phyloP scores from a whole-genome alignment of 2,329 filamentous ascomycete species.

The Dactylellina cionopaga region DNA sequence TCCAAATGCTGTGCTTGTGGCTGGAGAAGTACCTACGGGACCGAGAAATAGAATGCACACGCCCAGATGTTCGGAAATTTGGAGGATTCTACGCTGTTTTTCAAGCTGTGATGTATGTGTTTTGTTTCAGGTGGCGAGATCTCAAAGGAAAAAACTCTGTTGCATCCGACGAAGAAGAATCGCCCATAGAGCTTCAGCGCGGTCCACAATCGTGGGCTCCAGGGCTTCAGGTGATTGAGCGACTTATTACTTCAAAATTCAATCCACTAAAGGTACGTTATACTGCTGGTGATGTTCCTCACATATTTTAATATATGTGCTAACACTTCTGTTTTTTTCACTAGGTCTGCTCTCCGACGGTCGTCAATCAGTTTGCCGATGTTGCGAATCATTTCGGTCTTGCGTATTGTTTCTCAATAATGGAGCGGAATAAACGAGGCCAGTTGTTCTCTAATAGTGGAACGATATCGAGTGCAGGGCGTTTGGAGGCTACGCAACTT shows the following conservation, averaged over 20 bases:
- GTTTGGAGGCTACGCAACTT: slow-evolving; percentile 80
- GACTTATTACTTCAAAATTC: slow-evolving; percentile 84
- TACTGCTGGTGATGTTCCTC: neutral
- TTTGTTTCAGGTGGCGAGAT: slow-evolving; percentile 97
- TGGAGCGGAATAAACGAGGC: slow-evolving; percentile 91
- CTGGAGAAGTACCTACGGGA: slow-evolving; percentile 77
- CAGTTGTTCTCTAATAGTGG: slow-evolving; percentile 72
- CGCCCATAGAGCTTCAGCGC: slow-evolving; percentile 73
- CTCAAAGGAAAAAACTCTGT: slow-evolving; percentile 71
- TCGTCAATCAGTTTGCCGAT: slow-evolving; percentile 90
- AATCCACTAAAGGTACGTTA: slow-evolving; percentile 85
- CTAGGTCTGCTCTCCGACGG: slow-evolving; percentile 72
- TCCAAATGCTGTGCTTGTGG: slow-evolving; percentile 79
- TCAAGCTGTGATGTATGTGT: slow-evolving; percentile 93
- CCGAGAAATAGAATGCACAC: slow-evolving; percentile 78
- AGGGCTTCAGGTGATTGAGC: slow-evolving; percentile 75
- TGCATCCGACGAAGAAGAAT: slow-evolving; percentile 68
- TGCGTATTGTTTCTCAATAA: slow-evolving; percentile 85
- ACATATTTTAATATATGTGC: neutral
- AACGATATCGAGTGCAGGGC: slow-evolving; percentile 67
- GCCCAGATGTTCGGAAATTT: slow-evolving; percentile 85
- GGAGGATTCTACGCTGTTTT: slow-evolving; percentile 85
- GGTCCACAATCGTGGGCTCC: slow-evolving; percentile 75
- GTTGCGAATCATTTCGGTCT: slow-evolving; percentile 86
- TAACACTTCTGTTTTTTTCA: slow-evolving; percentile 6